Base-by-base conservation (phyloP, 306 rosid genomes). In the Pterocarpus macrocarpus region DNA sequence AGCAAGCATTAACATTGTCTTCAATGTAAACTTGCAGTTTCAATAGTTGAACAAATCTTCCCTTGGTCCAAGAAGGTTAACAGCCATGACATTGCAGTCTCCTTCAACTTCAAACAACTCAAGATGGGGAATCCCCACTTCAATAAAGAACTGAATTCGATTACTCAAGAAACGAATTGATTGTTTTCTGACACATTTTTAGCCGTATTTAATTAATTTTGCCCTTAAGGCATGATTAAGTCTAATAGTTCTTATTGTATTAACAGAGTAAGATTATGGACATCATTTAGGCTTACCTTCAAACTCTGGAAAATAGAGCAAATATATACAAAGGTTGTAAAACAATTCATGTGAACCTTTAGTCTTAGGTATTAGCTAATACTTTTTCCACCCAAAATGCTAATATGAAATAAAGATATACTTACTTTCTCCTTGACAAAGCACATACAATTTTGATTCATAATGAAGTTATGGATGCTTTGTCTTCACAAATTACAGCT, bases 361-460 rank as follows among this genome's bases (percentile, higher is more conserved):
- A 53, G 38, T 70, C 15, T 13, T 59, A 58, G 72, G 66, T 6
- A 59, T 55, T 34, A 28, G 35, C 65, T 75, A 80, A 71, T 52
- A 49, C 4, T 28, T 56, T 34, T 50, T 62, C 33, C 34, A 30
- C 63, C 39, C 7, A 79, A 65, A 80, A 70, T 8, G 14, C 22
- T 39, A 76, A 43, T 76, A 50, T 36, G 64, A 80, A 64, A 77
- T 6, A 69, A 77, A 66, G 45, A 58, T 62, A 59, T 81, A 82
- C 92, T 86, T 87, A 96, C 99, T 96, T 90, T 98, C 99, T 88
- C 99, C 99, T 87, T 96, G 99, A 85, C 94, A 97, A 88, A 96
- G 95, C 98, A 96, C 87, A 74, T 94, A 96, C 90, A 96, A 83
- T 86, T 96, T 96, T 72, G 98, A 96, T 82, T 96, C 99, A 87